Conservation (phyloP, 2,329 filamentous ascomycete genomes). For the Aspergillus sp. region DNA sequence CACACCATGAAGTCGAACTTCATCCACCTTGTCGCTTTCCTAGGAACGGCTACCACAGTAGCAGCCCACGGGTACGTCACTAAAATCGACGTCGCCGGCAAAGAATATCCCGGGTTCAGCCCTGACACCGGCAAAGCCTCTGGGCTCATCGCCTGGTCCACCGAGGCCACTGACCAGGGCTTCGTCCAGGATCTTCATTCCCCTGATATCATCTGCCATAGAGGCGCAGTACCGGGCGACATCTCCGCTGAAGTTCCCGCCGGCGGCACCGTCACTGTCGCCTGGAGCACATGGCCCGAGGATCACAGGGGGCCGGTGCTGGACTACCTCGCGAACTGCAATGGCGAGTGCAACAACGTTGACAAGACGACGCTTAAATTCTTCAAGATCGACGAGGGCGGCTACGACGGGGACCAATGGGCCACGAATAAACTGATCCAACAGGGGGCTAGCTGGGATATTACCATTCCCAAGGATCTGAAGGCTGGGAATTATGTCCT, state of each 20-base stretch:
- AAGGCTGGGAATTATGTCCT: conserved; percentile 51
- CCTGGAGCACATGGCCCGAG: conserved; percentile 64
- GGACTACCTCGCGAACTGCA: conserved; percentile 60
- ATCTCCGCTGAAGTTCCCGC: conserved; percentile 55
- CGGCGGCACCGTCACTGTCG: conserved; percentile 55
- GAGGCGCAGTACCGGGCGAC: conserved; percentile 50
- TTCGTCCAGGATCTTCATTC: conserved; percentile 40
- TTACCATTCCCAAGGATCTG: conserved; percentile 46
- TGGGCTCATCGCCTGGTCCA: conserved; percentile 54
- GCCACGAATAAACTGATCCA: conserved; percentile 53
- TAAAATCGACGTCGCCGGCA: conserved; percentile 37
- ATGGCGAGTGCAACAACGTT: conserved; percentile 53
- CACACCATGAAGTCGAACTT: background rate
- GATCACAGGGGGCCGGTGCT: conserved; percentile 62
- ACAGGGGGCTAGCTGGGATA: conserved; percentile 43
- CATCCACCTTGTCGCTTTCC: conserved; percentile 7
- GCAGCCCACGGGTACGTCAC: conserved; percentile 33
- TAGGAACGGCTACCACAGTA: conserved; percentile 27
- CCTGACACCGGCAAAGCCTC: conserved; percentile 29
- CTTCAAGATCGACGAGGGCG: conserved; percentile 61
- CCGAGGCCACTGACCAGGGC: conserved; percentile 51
- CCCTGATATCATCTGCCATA: conserved; percentile 62
- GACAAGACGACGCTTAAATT: conserved; percentile 54
- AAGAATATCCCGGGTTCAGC: conserved; percentile 43
- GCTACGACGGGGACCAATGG: conserved; percentile 52